These are phyloP conservation scores for Globisporangium uncinulatum DNA, from an alignment of 352 stramenopile species.

Conservation along the genomic window DNA sequence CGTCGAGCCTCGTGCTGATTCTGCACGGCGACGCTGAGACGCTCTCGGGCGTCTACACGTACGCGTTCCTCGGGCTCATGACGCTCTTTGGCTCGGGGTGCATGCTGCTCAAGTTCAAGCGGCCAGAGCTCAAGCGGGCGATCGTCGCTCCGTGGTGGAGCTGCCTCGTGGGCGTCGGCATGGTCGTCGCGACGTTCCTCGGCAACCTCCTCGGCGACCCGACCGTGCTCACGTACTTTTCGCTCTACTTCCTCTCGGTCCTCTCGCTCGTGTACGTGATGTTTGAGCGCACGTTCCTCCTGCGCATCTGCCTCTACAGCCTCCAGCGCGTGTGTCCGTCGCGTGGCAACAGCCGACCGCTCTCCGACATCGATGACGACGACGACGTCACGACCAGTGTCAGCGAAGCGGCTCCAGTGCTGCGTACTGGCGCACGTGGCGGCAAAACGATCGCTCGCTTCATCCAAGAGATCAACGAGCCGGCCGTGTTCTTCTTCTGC, in stretches of 20 bases:
- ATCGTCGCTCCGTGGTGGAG: slow-evolving; percentile 87
- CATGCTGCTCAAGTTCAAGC: slow-evolving; percentile 95
- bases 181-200: slow-evolving; percentile 84
- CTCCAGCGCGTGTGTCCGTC: slow-evolving; percentile 75
- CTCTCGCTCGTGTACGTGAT: slow-evolving; percentile 82
- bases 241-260: slow-evolving; percentile 83
- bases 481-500: slow-evolving; percentile 92
- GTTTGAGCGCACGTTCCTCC: slow-evolving; percentile 85
- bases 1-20: slow-evolving; percentile 86
- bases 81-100: slow-evolving; percentile 91
- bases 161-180: slow-evolving; percentile 70
- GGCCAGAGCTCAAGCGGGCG: slow-evolving; percentile 81
- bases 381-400: slow-evolving; percentile 10
- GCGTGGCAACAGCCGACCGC: slow-evolving; percentile 18
- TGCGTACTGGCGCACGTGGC: slow-evolving; percentile 72
- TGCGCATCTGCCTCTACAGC: slow-evolving; percentile 77
- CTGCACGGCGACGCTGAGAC: slow-evolving; percentile 89
- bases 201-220: slow-evolving; percentile 83
- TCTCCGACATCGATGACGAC: slow-evolving; percentile 26
- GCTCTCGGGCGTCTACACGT: slow-evolving; percentile 93
- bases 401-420: slow-evolving; percentile 5
- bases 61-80: slow-evolving; percentile 94
- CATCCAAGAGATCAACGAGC: slow-evolving; percentile 85
- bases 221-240: slow-evolving; percentile 86
- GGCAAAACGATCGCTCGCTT: slow-evolving; percentile 82